Evolutionary conservation across 202 grass and related monocot species (phyloP), one percentile per base, ranked within the genome.

Genomic region (Setaria italica): DNA sequence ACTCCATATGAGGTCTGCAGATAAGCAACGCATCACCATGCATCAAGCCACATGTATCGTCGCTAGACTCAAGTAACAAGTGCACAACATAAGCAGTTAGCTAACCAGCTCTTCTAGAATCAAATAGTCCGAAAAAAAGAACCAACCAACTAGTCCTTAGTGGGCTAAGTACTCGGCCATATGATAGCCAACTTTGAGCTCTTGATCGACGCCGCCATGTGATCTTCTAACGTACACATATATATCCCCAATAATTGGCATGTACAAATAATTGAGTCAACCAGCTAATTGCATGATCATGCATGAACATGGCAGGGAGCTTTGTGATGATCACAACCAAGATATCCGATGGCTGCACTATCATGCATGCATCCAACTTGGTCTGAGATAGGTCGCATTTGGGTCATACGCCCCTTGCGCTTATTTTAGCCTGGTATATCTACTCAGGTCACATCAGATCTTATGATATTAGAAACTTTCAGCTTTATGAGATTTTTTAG

Each of bases 191-290:
- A 74, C 63, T 62, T 80, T 80, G 85, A 16, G 69, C 70, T 64
- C 74, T 87, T 72, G 82, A 87, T 82, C 63, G 47, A 78, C 73
- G 89, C 73, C 80, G 50, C 63, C 89, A 85, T 90, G 89, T 90
- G 89, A 85, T 87, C 81, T 84, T 63, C 54, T 62, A 62, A 76
- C 11, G 60, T 70, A 45, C 32, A 62, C 73, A 47, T 1, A 58
- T 63, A 86, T 75, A 81, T 75, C 6, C 6, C 57, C 57, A 72
- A 91, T 91, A 85, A 87, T 90, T 90, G 54, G 32, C 77, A 87
- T 69, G 84, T 63, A 21, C 29, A 81, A 85, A 88, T 88, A 77
- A 91, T 91, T 73, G 74, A 67, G 57, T 85, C 82, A 85, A 85
- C 82, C 49, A 74, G 57, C 85, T 91, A 88, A 88, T 78, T 78